Evolutionary conservation across 441 rosid species (phyloP).

Genomic region (Raphanus hybrid): DNA sequence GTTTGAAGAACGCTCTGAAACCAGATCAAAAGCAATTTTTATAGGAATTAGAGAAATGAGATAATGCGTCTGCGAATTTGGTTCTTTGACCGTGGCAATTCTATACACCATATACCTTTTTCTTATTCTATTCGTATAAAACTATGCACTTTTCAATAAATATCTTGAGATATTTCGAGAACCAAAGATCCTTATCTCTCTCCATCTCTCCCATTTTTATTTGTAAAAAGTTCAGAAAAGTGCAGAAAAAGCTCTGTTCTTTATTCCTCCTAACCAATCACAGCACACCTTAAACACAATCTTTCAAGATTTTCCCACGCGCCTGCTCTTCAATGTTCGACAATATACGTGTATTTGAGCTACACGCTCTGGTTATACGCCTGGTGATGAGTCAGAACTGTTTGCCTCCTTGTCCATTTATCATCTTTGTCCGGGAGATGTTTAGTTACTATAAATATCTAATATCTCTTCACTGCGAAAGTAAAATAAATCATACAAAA

Average conservation of each 20-base stretch:
- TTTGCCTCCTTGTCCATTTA: conserved; percentile 32
- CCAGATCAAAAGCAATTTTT: conserved; percentile 19
- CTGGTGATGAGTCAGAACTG: conserved; percentile 13
- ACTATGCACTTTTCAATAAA: conserved; percentile 13
- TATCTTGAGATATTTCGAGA: conserved; percentile 41
- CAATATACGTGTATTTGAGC: neutral
- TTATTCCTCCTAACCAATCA: conserved; percentile 39
- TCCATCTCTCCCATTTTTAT: neutral
- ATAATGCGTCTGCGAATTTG: conserved; percentile 20
- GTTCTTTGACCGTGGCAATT: conserved; percentile 37
- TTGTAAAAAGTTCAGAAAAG: conserved; percentile 18
- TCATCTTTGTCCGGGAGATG: conserved; percentile 28
- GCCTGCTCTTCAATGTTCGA: conserved; percentile 17
- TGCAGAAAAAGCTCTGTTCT: conserved; percentile 36
- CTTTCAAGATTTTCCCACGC: conserved; percentile 2
- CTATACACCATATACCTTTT: conserved; percentile 30
- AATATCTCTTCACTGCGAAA: conserved; percentile 24
- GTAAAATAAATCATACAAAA: conserved; percentile 14
- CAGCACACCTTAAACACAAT: neutral
- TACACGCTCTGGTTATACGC: neutral
- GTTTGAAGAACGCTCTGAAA: no score
- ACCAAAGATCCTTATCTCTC: conserved; percentile 38
- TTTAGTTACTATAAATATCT: conserved; percentile 39
- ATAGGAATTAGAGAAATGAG: conserved; percentile 16
- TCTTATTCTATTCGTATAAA: neutral